Conservation (phyloP, 2,329 filamentous ascomycete genomes). For the Cordyceps militaris region DNA sequence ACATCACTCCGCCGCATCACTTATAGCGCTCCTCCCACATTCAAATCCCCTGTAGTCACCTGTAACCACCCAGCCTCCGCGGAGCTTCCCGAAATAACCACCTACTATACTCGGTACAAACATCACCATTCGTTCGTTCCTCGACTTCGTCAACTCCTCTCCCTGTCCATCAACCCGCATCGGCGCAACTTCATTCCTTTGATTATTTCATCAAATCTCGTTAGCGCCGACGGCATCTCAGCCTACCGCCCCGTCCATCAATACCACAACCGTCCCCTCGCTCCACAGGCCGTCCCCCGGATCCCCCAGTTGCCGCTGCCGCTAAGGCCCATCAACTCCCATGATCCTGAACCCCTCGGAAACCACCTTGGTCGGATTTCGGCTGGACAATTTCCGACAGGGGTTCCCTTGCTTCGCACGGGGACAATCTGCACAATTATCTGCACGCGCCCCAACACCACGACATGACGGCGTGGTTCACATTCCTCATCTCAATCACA, state of each 20-base stretch:
- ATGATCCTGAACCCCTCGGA: not conserved
- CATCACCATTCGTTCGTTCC: too few relatives aligned
- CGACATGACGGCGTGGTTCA: too few relatives aligned
- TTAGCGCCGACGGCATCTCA: not conserved
- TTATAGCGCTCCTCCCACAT: too few relatives aligned
- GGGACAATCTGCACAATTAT: not conserved
- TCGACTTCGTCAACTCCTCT: too few relatives aligned
- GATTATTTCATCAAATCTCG: too few relatives aligned
- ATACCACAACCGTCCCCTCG: not conserved
- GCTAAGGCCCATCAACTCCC: not conserved
- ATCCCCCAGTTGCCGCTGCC: slow-evolving; percentile 1
- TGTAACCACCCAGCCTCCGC: not conserved
- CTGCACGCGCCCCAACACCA: not conserved
- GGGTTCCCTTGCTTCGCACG: not conserved
- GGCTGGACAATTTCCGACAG: not conserved
- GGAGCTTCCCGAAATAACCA: too few relatives aligned
- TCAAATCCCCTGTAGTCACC: not conserved
- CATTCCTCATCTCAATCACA: too few relatives aligned
- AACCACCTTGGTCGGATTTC: not conserved
- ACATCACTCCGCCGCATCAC: too few relatives aligned
- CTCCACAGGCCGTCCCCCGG: not conserved
- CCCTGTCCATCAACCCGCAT: too few relatives aligned
- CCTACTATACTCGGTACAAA: too few relatives aligned
- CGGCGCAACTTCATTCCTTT: too few relatives aligned
- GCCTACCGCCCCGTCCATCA: not conserved